Base-by-base conservation (phyloP, 2,329 filamentous ascomycete species). In the Cucurbitaria berberidis region DNA sequence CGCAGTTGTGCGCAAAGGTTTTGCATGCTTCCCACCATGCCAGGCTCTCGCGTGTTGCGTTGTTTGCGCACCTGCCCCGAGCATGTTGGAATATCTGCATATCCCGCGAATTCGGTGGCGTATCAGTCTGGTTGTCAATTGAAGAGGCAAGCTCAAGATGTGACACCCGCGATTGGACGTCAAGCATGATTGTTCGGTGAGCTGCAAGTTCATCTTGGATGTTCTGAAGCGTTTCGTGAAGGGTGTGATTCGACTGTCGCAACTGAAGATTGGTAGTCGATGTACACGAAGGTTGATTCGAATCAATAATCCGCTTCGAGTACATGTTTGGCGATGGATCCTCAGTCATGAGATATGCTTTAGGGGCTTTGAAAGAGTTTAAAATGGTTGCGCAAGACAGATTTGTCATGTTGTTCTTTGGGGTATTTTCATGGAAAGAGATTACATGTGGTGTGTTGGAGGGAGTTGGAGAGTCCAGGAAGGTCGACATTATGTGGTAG, bases 11-110 rank as follows among this genome's bases (percentile, higher is more conserved):
- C 2, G 63, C 64, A 19, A 69, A 68, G 40, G 62, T 66, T 36
- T 72, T 66, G 45, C 63, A 66, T 34, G 61, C 55, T 40, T 71
- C 54, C 68, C 68, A 70, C 59, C 68, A 69, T 8, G 52, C 21
- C n/a, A 52, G 53, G 29, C 56, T 52, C 39, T 67, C 65, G 19
- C 58, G 56, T 1, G 53, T 30, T 4, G 59, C 36, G 2, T 55
- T 47, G 49, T 57, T 59, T 16, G 47, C 55, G 18, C 53, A 51
- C 22, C 55, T 57, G n/a, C 55, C 19, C 16, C n/a, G 39, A 24
- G 6, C 5, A 29, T 15, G 11, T 39, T 22, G 2, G 7, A n/a
- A 7, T 36, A 21, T 24, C 2, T 24, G 16, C 35, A 24, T 41
- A 29, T 32, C 29, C 32, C 21, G 44, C 7, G 29, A 21, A 15